phyloP scores from a whole-genome alignment of 2,329 filamentous ascomycete genomes.

The Apiospora hydei region DNA sequence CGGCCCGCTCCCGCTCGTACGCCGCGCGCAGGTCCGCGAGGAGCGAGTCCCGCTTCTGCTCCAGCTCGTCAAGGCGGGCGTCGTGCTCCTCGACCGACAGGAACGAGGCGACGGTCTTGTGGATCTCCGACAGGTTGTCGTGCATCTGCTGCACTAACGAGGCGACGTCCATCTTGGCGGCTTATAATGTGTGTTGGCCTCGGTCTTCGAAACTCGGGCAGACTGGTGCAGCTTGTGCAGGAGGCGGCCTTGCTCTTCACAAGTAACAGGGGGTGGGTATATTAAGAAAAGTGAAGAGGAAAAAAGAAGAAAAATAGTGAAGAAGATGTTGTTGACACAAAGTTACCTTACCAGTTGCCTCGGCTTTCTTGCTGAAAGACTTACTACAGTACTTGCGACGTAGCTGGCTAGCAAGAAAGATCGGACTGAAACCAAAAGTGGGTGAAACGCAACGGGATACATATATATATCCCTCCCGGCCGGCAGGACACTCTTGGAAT shows the following conservation, averaged over 20 bases:
- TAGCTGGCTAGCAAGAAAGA: constrained; percentile 14
- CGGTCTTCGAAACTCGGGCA: background rate
- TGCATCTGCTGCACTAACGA: constrained; percentile 51
- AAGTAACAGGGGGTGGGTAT: no score
- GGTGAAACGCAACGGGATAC: constrained; percentile 18
- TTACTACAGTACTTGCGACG: background rate
- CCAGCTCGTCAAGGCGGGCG: constrained; percentile 48
- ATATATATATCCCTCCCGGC: background rate
- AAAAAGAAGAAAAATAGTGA: background rate
- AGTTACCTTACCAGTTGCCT: constrained; percentile 10
- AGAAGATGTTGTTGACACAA: constrained; percentile 1
- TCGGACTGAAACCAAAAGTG: constrained; percentile 17
- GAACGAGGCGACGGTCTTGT: constrained; percentile 42
- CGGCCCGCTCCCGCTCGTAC: constrained; percentile 43
- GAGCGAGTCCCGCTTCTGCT: constrained; percentile 45
- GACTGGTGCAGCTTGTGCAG: constrained; percentile 4
- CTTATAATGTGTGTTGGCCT: background rate
- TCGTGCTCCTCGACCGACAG: constrained; percentile 45
- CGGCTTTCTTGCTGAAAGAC: constrained; percentile 5
- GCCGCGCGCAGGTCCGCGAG: constrained; percentile 41
- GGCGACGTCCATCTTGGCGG: constrained; percentile 43
- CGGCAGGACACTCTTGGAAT: background rate
- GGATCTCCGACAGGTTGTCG: constrained; percentile 50
- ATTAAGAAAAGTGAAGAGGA: background rate
- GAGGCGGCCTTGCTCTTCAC: no score